Evolutionary conservation across 176 grass and related monocot genomes (phyloP), one percentile per base, ranked within the genome.

Genomic region (Lolium rigidum): DNA sequence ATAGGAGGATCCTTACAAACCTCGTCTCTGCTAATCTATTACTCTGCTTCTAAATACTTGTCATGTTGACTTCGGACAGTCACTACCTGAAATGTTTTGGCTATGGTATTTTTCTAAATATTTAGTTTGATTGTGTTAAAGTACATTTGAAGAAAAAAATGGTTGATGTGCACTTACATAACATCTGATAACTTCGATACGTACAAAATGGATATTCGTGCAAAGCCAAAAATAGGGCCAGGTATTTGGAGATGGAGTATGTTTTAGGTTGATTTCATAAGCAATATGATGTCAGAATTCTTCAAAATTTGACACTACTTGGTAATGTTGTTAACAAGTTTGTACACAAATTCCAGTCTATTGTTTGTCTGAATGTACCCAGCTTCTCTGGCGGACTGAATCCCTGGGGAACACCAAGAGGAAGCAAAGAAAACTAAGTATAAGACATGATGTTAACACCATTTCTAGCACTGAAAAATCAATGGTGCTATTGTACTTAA

Each of bases 331-430:
- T 93, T 6, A 95, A 38, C 59, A 83, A 75, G 11, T 24, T 91
- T 62, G 76, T 80, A 61, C 43, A 24, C 38, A 72, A 43, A 43
- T 7, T 43, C 41, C 41, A 43, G 41, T 43, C 41, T 43, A 43
- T 7, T 43, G 7, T 43, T 43, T 43, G 41, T 43, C 41, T 98
- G 65, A 98, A 88, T 88, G 82, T 98, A 83, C 97, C 97, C 49
- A 98, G 97, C 82, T 98, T 98, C 80, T 98, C 97, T 67, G 97
- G 97, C 71, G 97, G 94, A 85, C 82, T 98, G 49, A 98, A 98
- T 78, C 97, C 97, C 59, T 98, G 97, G 97, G 97, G 97, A 83
- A 83, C 94, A 79, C 97, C 97, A 82, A 85, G 50, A 98, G 91
- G 61, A 98, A 98, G 69, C 92, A 88, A 86, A 88, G 74, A 92